Conservation (phyloP, 331 rosid genomes). For the Quercus phellos region DNA sequence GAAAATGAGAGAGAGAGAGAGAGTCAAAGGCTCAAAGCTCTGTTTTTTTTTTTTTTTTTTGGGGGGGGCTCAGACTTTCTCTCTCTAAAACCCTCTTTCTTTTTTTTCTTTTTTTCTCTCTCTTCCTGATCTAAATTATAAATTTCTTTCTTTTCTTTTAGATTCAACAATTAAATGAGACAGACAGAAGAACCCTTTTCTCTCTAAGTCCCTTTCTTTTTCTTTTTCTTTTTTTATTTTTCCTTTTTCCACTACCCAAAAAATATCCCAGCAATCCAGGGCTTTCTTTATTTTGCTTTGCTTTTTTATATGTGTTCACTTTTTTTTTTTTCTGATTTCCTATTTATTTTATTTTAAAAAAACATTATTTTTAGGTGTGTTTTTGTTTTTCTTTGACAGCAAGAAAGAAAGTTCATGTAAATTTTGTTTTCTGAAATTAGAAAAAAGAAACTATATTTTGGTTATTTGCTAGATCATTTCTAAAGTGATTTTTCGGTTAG, state of each 20-base stretch:
- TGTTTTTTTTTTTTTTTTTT: neutral
- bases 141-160: neutral
- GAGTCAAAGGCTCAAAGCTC: conserved; percentile 12
- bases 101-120: neutral
- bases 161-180: conserved; percentile 12
- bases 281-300: neutral
- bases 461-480: neutral
- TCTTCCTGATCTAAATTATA: neutral
- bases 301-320: neutral
- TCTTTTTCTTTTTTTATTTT: neutral
- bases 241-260: neutral
- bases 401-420: neutral
- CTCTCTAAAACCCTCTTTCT: conserved; percentile 15
- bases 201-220: neutral
- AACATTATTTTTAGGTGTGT: neutral
- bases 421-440: neutral
- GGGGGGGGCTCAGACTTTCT: conserved; percentile 9
- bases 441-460: too few species aligned
- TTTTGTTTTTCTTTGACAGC: neutral
- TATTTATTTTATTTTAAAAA: neutral
- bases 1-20: neutral
- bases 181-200: conserved; percentile 1
- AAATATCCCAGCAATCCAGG: neutral
- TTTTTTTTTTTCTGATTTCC: neutral
- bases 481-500: neutral